Evolutionary conservation across 768 basidiomycete species (phyloP).

Genomic region (Lenzites betulinus): DNA sequence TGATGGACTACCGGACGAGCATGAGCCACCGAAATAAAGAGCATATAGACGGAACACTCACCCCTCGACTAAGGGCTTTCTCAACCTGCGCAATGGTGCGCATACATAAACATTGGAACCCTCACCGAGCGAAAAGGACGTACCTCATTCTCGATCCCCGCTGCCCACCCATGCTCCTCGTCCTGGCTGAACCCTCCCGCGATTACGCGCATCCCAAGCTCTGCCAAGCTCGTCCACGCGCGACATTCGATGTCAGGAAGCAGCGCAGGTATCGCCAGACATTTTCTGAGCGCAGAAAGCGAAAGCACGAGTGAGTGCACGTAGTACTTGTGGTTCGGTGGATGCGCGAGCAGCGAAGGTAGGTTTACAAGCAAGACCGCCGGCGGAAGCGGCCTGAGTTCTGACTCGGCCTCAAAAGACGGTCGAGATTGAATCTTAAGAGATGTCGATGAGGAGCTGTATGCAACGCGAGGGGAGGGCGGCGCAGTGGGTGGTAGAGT

Average conservation of each 20-base stretch:
- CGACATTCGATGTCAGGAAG: slow-evolving; percentile 65
- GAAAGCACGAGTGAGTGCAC: slow-evolving; percentile 57
- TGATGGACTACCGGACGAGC: slow-evolving; percentile 21
- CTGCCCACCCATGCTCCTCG: slow-evolving; percentile 45
- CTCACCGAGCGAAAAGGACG: slow-evolving; percentile 1
- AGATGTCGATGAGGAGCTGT: neutral
- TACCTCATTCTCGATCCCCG: slow-evolving; percentile 59
- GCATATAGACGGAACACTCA: slow-evolving; percentile 38
- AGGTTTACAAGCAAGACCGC: slow-evolving; percentile 60
- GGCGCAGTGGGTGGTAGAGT: slow-evolving; percentile 8
- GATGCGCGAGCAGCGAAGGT: slow-evolving; percentile 61
- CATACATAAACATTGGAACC: neutral
- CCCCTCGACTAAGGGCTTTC: slow-evolving; percentile 68
- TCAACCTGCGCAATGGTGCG: slow-evolving; percentile 45
- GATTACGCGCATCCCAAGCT: slow-evolving; percentile 63
- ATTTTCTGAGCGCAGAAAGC: slow-evolving; percentile 54
- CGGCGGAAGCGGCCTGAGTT: slow-evolving; percentile 40
- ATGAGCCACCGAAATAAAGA: neutral
- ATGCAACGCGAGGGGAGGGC: neutral
- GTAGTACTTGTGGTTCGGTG: slow-evolving; percentile 62
- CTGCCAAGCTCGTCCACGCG: slow-evolving; percentile 70
- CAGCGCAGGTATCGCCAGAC: slow-evolving; percentile 51
- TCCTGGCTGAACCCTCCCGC: slow-evolving; percentile 43
- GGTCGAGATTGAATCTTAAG: neutral
- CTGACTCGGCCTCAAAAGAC: neutral